Percentiles rank a stretch among this genome's conserved stretches.
Evolutionary conservation across 345 rosid species (phyloP).

Genomic region (Gossypium anomalum): DNA sequence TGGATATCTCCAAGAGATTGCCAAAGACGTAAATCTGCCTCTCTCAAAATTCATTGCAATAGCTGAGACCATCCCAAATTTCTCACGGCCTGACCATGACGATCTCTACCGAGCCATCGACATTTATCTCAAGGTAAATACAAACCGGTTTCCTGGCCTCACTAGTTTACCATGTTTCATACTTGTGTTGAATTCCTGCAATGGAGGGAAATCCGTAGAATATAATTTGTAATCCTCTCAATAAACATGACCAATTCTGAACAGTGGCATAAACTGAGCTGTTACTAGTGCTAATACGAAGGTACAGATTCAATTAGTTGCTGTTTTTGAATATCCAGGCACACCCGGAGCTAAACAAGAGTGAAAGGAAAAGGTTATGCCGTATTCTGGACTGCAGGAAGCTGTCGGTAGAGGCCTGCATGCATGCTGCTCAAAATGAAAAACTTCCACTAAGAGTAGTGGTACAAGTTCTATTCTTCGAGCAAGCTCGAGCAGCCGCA

Average conservation of each 20-base stretch:
- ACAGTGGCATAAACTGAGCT: neutral
- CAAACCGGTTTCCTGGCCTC: neutral
- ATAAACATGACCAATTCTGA: neutral
- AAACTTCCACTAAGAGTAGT: conserved; percentile 85
- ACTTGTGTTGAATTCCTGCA: neutral
- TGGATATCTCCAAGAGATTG: conserved; percentile 77
- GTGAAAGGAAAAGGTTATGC: conserved; percentile 76
- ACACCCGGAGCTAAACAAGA: conserved; percentile 76
- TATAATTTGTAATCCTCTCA: neutral
- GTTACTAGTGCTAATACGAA: neutral
- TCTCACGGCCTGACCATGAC: conserved; percentile 81
- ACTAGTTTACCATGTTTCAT: conserved; percentile 8
- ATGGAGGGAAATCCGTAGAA: neutral
- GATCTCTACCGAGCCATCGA: conserved; percentile 94
- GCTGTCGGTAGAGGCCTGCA: conserved; percentile 89
- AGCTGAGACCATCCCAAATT: conserved; percentile 74
- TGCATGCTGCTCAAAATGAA: conserved; percentile 97
- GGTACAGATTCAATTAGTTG: neutral
- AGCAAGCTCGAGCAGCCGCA: conserved; percentile 80
- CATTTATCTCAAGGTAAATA: conserved; percentile 89
- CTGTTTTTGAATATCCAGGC: conserved; percentile 37
- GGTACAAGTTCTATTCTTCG: conserved; percentile 91
- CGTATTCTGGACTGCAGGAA: conserved; percentile 90
- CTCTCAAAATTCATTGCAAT: conserved; percentile 71
- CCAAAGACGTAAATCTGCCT: conserved; percentile 63